Evolutionary conservation across 2,329 filamentous ascomycete species (phyloP).

Genomic region (Ophiosphaerella herpotricha): DNA sequence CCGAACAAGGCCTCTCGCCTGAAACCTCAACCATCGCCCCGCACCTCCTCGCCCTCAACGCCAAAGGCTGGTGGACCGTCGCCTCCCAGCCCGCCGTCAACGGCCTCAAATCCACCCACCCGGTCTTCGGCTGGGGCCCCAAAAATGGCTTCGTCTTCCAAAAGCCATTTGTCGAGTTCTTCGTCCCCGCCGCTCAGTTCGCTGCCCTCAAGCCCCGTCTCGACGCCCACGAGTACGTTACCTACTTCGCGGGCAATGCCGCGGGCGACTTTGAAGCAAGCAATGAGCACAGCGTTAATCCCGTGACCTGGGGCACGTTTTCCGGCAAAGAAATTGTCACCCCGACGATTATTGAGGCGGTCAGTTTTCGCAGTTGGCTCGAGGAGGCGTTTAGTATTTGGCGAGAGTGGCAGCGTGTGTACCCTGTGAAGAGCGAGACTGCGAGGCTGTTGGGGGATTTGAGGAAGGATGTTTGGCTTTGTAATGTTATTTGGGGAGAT

Average conservation of each 20-base stretch:
- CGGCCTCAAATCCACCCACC: constrained; percentile 74
- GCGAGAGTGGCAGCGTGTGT: constrained; percentile 90
- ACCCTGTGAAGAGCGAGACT: constrained; percentile 73
- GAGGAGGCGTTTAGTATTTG: constrained; percentile 97
- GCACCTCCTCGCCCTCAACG: constrained; percentile 77
- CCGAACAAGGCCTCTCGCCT: constrained; percentile 81
- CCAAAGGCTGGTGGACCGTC: constrained; percentile 91
- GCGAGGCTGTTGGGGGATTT: constrained; percentile 71
- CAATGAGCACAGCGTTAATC: constrained; percentile 73
- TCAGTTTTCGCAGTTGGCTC: constrained; percentile 90
- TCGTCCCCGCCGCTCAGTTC: constrained; percentile 79
- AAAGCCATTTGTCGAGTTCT: constrained; percentile 97
- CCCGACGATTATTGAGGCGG: constrained; percentile 94
- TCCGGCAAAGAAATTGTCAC: constrained; percentile 94
- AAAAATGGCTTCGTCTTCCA: constrained; percentile 94
- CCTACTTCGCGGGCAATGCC: constrained; percentile 85
- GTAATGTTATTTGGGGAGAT: constrained; percentile 86
- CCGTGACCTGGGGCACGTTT: constrained; percentile 96
- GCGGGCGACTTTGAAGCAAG: constrained; percentile 77
- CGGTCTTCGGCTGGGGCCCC: constrained; percentile 91
- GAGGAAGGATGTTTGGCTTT: constrained; percentile 77
- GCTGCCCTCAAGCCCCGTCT: constrained; percentile 67
- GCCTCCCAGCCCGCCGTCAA: constrained; percentile 95
- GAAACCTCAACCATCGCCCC: constrained; percentile 83
- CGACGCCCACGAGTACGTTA: constrained; percentile 69